Evolutionary conservation across 2,329 filamentous ascomycete species (phyloP).

Genomic region (Neurospora crassa): DNA sequence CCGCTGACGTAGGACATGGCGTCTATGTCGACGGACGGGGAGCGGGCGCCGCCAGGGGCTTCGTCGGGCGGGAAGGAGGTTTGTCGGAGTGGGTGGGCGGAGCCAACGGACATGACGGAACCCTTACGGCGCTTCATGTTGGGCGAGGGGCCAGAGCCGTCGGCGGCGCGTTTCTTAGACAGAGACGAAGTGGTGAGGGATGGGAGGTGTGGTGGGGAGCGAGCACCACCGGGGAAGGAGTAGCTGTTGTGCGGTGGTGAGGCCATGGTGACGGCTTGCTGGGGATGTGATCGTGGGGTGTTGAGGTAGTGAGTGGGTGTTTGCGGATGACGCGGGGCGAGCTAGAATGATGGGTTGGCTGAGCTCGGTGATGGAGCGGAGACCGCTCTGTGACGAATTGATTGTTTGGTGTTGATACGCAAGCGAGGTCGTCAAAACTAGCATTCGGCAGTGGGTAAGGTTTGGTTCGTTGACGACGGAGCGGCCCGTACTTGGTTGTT

Average conservation of each 20-base stretch:
- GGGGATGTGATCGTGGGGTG: neutral
- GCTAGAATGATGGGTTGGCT: neutral
- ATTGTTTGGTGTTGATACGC: neutral
- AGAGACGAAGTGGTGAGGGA: constrained; percentile 17
- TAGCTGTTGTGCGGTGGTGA: constrained; percentile 41
- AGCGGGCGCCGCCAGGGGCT: constrained; percentile 45
- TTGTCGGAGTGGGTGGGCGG: constrained; percentile 63
- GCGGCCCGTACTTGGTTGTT: neutral
- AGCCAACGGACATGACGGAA: constrained; percentile 47
- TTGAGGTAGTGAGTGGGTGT: neutral
- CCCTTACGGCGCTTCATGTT: constrained; percentile 61
- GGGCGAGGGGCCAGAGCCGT: constrained; percentile 39
- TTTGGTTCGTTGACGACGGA: neutral
- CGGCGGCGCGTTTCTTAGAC: constrained; percentile 54
- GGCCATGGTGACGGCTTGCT: constrained; percentile 32
- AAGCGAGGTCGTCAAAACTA: neutral
- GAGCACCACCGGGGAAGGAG: neutral
- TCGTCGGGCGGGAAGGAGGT: constrained; percentile 70
- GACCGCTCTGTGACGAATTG: neutral
- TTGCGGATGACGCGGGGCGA: neutral
- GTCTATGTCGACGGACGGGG: constrained; percentile 58
- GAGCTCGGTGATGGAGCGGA: neutral
- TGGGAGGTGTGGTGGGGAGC: constrained; percentile 29
- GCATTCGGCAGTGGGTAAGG: neutral
- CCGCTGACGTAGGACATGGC: constrained; percentile 50